Percentiles rank a stretch among this genome's conserved stretches.
Conservation (phyloP, 2,329 filamentous ascomycete species). For the Penicillium sp. region DNA sequence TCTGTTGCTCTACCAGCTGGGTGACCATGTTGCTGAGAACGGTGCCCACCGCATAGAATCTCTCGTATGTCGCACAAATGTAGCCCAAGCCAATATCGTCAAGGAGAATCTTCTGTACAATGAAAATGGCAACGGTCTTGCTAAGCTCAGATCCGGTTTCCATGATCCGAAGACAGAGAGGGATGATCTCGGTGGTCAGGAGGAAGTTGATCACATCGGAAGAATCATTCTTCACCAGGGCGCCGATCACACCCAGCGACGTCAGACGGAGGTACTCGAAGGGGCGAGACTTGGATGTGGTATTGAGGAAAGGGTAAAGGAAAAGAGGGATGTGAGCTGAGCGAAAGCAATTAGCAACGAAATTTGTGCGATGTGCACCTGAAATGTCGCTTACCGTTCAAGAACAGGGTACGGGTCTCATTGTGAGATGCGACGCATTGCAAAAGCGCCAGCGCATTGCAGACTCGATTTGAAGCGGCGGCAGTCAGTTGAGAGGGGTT, state of each 20-base stretch:
- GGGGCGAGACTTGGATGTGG: constrained; percentile 93
- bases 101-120: constrained; percentile 96
- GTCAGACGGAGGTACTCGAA: constrained; percentile 97
- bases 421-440: constrained; percentile 98
- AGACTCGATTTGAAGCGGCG: constrained; percentile 95
- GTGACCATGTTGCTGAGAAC: constrained; percentile 98
- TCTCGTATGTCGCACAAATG: constrained; percentile 97
- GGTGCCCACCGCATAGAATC: constrained; percentile 96
- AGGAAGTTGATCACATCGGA: constrained; percentile 99
- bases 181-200: constrained; percentile 96
- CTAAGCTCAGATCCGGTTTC: constrained; percentile 97
- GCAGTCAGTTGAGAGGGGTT: constrained; percentile 97
- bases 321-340: constrained; percentile 95
- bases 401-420: constrained; percentile 88
- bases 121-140: constrained; percentile 99
- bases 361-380: neutral
- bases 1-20: constrained; percentile 96
- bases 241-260: constrained; percentile 93
- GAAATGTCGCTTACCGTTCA: constrained; percentile 67
- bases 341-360: constrained; percentile 9
- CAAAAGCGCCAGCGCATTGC: constrained; percentile 91
- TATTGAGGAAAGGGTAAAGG: constrained; percentile 97
- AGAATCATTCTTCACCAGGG: constrained; percentile 97
- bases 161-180: constrained; percentile 96
- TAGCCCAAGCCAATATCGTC: constrained; percentile 97